phyloP scores from a whole-genome alignment of 768 basidiomycete genomes.

The Rhodotorula paludigena region DNA sequence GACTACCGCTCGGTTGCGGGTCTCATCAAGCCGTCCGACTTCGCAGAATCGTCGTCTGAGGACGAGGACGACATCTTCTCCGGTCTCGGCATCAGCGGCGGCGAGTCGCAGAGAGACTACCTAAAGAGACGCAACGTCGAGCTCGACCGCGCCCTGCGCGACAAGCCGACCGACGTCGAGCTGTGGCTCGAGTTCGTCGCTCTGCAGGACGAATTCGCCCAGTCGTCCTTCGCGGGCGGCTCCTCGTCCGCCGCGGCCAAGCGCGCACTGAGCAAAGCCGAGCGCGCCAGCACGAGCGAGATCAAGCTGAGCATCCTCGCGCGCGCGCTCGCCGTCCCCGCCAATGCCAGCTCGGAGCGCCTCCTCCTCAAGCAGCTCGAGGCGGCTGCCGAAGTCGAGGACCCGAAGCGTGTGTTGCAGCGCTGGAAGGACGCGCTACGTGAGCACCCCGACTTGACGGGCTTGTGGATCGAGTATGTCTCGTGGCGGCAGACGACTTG shows the following conservation, averaged over 20 bases:
- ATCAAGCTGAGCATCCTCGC: constrained; percentile 48
- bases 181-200: constrained; percentile 46
- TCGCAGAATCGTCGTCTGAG: background rate
- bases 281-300: constrained; percentile 39
- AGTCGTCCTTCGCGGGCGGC: constrained; percentile 27
- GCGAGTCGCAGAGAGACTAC: constrained; percentile 41
- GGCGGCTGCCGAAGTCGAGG: constrained; percentile 46
- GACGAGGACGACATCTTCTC: constrained; percentile 27
- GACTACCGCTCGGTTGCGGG: constrained; percentile 42
- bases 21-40: constrained; percentile 22
- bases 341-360: constrained; percentile 38
- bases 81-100: constrained; percentile 32
- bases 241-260: constrained; percentile 14
- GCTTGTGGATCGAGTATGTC: constrained; percentile 47
- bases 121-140: constrained; percentile 39
- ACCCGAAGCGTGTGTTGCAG: constrained; percentile 42
- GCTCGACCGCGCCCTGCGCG: constrained; percentile 41
- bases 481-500: constrained; percentile 43
- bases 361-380: constrained; percentile 47
- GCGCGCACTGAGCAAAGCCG: constrained; percentile 17
- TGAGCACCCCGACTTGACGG: constrained; percentile 42
- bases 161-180: constrained; percentile 41
- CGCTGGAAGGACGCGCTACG: constrained; percentile 46
- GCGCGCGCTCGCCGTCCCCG: constrained; percentile 43
- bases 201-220: constrained; percentile 41